Evolutionary conservation across 768 basidiomycete genomes (phyloP).

Genomic region (Chalciporus pseudorubinellus): DNA sequence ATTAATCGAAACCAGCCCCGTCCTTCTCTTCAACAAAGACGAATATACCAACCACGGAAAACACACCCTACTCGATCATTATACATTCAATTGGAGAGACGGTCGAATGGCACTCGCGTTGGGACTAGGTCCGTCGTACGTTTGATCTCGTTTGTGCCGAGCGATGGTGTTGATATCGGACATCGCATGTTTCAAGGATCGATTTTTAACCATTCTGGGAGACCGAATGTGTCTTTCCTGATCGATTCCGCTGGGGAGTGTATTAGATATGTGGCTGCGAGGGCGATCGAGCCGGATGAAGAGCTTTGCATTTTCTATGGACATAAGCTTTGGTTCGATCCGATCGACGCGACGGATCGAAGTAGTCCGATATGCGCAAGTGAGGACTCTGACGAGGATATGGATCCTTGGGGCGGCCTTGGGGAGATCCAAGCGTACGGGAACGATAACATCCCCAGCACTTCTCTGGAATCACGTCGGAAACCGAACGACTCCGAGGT

Average conservation of each 20-base stretch:
- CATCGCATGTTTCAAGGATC: slow-evolving; percentile 52
- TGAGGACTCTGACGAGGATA: not conserved
- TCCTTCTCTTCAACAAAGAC: slow-evolving; percentile 65
- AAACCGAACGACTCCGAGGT: slow-evolving; percentile 41
- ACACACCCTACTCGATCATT: slow-evolving; percentile 68
- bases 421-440: slow-evolving; percentile 3
- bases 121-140: slow-evolving; percentile 59
- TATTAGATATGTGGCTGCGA: slow-evolving; percentile 60
- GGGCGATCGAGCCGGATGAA: slow-evolving; percentile 54
- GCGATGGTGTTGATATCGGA: not conserved
- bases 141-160: not conserved
- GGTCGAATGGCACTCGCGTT: slow-evolving; percentile 75
- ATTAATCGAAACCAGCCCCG: slow-evolving; percentile 82
- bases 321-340: slow-evolving; percentile 63
- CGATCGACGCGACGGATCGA: slow-evolving; percentile 26
- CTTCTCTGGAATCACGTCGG: slow-evolving; percentile 29
- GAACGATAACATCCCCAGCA: not conserved
- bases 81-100: slow-evolving; percentile 74
- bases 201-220: slow-evolving; percentile 73
- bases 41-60: slow-evolving; percentile 68
- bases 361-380: not conserved
- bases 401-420: slow-evolving; percentile 9
- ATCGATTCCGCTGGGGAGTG: slow-evolving; percentile 53
- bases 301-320: slow-evolving; percentile 83
- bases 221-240: slow-evolving; percentile 68